These are phyloP conservation scores for Mrakia hoshinonis DNA, from an alignment of 768 basidiomycete genomes.

Conservation along the genomic window DNA sequence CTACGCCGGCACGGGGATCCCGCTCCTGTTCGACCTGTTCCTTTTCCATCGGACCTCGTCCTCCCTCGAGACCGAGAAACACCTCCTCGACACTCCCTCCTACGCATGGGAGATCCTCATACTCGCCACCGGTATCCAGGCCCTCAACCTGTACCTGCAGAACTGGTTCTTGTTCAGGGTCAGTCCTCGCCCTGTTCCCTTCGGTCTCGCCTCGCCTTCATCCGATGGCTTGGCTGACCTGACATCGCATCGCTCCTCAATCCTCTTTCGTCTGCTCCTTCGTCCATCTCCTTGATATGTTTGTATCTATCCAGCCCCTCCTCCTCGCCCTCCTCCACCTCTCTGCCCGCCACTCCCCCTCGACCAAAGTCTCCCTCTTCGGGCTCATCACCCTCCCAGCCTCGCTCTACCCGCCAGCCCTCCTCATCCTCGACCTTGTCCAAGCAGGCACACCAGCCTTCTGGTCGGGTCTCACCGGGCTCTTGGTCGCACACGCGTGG, in stretches of 20 bases:
- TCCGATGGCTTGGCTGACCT: no score
- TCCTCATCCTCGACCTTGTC: conserved; percentile 65
- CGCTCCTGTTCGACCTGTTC: conserved; percentile 25
- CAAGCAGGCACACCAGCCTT: conserved; percentile 49
- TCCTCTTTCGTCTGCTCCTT: no score
- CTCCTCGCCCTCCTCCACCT: conserved; percentile 25
- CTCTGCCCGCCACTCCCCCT: conserved; percentile 11
- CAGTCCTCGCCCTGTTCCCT: neutral
- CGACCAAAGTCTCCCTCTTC: conserved; percentile 58
- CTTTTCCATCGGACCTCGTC: conserved; percentile 21
- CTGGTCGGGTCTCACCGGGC: conserved; percentile 55
- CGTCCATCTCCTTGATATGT: neutral
- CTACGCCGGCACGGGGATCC: conserved; percentile 22
- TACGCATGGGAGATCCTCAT: conserved; percentile 22
- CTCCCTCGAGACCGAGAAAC: conserved; percentile 21
- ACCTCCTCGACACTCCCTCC: conserved; percentile 13
- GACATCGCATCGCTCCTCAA: no score
- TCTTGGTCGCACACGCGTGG: conserved; percentile 70
- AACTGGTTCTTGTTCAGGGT: conserved; percentile 22
- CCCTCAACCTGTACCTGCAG: conserved; percentile 7
- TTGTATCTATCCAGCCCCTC: neutral
- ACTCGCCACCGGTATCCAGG: conserved; percentile 15
- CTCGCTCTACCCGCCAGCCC: conserved; percentile 55
- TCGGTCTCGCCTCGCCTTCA: neutral
- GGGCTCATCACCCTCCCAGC: conserved; percentile 68